Percentiles rank a stretch among this genome's conserved stretches.
These are phyloP conservation scores for Phytophthora uliginosa DNA, from an alignment of 352 stramenopile genomes.

Conservation along the genomic window DNA sequence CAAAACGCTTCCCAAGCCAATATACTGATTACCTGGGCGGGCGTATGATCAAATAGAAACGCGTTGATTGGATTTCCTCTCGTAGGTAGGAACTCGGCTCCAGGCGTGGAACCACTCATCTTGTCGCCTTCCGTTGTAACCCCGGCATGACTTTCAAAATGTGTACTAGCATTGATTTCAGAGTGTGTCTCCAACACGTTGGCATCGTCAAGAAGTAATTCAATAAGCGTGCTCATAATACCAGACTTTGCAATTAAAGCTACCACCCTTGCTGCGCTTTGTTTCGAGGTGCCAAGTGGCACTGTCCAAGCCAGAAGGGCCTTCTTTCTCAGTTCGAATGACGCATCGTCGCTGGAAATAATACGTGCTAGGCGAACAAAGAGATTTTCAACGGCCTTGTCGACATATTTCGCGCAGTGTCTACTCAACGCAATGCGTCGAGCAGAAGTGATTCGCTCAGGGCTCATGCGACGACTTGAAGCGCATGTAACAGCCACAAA, in stretches of 20 bases:
- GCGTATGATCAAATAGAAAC: conserved; percentile 35
- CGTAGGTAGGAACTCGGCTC: background rate
- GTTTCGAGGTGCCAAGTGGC: conserved; percentile 18
- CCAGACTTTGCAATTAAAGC: conserved; percentile 41
- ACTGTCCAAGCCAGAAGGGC: conserved; percentile 56
- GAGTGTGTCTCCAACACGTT: conserved; percentile 26
- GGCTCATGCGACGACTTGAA: background rate
- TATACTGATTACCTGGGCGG: conserved; percentile 31
- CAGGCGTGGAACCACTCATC: background rate
- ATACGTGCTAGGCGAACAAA: conserved; percentile 58
- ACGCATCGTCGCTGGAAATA: conserved; percentile 49
- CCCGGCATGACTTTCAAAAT: background rate
- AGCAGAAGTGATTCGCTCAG: background rate
- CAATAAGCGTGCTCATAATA: conserved; percentile 34
- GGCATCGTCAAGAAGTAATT: conserved; percentile 38
- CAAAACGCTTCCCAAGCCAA: conserved; percentile 51
- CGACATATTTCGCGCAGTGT: conserved; percentile 14
- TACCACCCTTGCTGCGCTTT: conserved; percentile 2
- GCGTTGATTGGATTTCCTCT: conserved; percentile 10
- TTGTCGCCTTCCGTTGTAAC: conserved; percentile 1
- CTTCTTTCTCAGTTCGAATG: conserved; percentile 51
- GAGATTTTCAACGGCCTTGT: conserved; percentile 62
- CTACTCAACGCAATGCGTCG: conserved; percentile 2
- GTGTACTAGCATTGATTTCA: conserved; percentile 13
- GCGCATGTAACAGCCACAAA: conserved; percentile 28